Conservation (phyloP, 2,329 filamentous ascomycete species). For the Alternaria sp. region DNA sequence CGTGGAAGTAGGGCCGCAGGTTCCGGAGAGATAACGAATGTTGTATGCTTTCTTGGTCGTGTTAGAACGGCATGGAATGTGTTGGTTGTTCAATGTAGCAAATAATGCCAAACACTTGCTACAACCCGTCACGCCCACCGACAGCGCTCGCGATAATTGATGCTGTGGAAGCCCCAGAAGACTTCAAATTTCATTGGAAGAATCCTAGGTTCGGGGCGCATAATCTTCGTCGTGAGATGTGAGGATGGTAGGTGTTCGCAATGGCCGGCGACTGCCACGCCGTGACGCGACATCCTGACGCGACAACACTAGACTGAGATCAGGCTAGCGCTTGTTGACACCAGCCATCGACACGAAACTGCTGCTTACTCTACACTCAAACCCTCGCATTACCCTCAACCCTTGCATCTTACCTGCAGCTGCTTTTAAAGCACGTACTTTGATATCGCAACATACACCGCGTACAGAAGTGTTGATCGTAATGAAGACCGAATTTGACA, state of each 20-base stretch:
- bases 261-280: background rate
- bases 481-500: background rate
- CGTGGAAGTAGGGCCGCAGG: slow-evolving; percentile 28
- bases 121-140: background rate
- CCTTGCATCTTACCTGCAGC: background rate
- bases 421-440: background rate
- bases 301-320: background rate
- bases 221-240: background rate
- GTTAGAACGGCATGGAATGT: background rate
- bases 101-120: background rate
- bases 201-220: background rate
- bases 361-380: background rate
- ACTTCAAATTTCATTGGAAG: accelerated
- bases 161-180: too few species aligned
- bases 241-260: background rate
- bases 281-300: background rate
- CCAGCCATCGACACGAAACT: background rate
- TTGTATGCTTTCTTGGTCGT: background rate
- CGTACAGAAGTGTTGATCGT: background rate
- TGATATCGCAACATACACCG: background rate
- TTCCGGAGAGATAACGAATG: background rate
- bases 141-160: background rate
- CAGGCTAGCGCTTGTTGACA: background rate
- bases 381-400: background rate
- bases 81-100: background rate